Conservation (phyloP, 768 basidiomycete species). For the Amylocystis lapponica region DNA sequence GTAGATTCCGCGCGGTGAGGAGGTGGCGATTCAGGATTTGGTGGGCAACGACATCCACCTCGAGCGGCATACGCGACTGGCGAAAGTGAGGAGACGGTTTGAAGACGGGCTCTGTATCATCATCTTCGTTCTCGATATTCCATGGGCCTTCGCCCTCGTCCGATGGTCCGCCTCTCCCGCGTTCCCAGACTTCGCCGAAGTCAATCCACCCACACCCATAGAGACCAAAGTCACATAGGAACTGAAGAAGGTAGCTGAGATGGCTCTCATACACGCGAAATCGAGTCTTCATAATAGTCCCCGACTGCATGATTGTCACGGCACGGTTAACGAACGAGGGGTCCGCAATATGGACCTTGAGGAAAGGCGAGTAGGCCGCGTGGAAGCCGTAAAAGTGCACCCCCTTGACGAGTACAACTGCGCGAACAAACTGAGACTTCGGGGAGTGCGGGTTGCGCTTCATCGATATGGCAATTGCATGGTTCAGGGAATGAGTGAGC, state of each 20-base stretch:
- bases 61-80: conserved; percentile 67
- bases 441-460: conserved; percentile 61
- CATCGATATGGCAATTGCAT: conserved; percentile 78
- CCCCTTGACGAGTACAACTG: conserved; percentile 86
- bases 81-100: conserved; percentile 53
- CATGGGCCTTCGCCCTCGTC: conserved; percentile 11
- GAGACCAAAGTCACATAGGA: conserved; percentile 91
- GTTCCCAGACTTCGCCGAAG: conserved; percentile 58
- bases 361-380: conserved; percentile 75
- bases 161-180: conserved; percentile 32
- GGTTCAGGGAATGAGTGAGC: conserved; percentile 72
- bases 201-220: conserved; percentile 93
- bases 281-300: conserved; percentile 72
- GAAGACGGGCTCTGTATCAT: conserved; percentile 24
- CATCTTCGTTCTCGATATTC: conserved; percentile 11
- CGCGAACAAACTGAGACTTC: conserved; percentile 60
- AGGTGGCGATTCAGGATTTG: conserved; percentile 82
- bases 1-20: conserved; percentile 58
- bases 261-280: conserved; percentile 88
- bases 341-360: conserved; percentile 77
- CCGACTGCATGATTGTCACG: conserved; percentile 73
- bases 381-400: conserved; percentile 95
- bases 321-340: conserved; percentile 66
- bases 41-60: conserved; percentile 77
- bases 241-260: conserved; percentile 82